Evolutionary conservation across 495 filamentous ascomycete species (phyloP).

Genomic region (Talaromyces adpressus): DNA sequence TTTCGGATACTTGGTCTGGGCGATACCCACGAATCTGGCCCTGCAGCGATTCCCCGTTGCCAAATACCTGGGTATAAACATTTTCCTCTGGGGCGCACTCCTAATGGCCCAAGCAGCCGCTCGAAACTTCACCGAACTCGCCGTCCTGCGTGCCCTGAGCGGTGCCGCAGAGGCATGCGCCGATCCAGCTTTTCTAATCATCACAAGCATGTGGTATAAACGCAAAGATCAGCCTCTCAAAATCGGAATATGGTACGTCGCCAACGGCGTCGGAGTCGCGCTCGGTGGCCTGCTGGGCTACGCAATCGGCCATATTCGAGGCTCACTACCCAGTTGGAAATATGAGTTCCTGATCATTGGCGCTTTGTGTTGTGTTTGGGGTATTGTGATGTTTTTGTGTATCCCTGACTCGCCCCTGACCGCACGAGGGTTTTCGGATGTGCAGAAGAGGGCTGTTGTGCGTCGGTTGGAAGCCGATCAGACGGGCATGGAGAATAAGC

Average conservation of each 20-base stretch:
- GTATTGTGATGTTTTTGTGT: conserved; percentile 46
- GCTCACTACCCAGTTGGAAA: conserved; percentile 39
- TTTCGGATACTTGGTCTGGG: conserved; percentile 33
- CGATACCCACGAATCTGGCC: conserved; percentile 31
- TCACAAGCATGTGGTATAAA: conserved; percentile 44
- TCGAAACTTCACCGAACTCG: conserved; percentile 30
- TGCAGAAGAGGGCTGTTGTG: conserved; percentile 44
- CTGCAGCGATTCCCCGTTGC: conserved; percentile 42
- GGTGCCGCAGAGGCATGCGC: conserved; percentile 57
- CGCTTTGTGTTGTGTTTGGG: conserved; percentile 43
- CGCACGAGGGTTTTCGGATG: conserved; percentile 45
- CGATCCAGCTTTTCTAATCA: conserved; percentile 41
- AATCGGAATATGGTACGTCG: conserved; percentile 46
- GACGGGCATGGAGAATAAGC: conserved; percentile 52
- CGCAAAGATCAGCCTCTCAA: conserved; percentile 42
- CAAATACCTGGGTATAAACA: conserved; percentile 43
- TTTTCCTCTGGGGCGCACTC: conserved; percentile 48
- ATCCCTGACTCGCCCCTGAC: conserved; percentile 57
- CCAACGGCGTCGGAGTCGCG: conserved; percentile 45
- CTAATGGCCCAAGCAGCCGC: conserved; percentile 45
- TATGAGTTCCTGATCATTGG: conserved; percentile 57
- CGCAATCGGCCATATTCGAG: conserved; percentile 40
- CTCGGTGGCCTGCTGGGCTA: conserved; percentile 51
- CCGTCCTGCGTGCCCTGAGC: conserved; percentile 46
- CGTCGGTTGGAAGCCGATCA: conserved; percentile 50